Evolutionary conservation across 1,139 yeast species (phyloP).

Genomic region (Zygoascus sp.): DNA sequence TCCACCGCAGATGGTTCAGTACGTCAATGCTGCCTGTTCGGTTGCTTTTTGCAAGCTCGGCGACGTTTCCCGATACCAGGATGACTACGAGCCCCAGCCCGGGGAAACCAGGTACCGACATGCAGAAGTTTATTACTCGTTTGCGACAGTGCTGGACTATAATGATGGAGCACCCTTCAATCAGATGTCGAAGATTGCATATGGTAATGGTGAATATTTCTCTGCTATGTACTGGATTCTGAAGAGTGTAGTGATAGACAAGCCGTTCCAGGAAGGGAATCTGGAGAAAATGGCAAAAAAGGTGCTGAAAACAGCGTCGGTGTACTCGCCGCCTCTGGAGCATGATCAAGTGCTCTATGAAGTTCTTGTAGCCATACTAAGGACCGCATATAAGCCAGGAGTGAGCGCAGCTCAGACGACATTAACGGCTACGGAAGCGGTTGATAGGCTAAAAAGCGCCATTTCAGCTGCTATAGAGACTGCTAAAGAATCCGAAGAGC

Average conservation of each 20-base stretch:
- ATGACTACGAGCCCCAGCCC: neutral
- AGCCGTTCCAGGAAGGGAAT: slow-evolving; percentile 2
- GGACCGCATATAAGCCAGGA: neutral
- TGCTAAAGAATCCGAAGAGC: too few relatives aligned
- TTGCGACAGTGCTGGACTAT: slow-evolving; percentile 2
- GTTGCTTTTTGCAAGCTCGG: slow-evolving; percentile 1
- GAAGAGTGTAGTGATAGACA: slow-evolving; percentile 8
- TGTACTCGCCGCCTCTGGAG: neutral
- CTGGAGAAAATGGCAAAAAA: neutral
- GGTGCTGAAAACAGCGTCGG: neutral
- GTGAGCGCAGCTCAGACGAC: neutral
- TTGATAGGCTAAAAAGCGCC: too few relatives aligned
- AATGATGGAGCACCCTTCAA: slow-evolving; percentile 9
- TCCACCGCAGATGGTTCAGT: neutral
- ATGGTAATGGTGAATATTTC: neutral
- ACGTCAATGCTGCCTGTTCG: neutral
- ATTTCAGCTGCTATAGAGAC: too few relatives aligned
- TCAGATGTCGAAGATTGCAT: slow-evolving; percentile 2
- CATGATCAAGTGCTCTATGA: neutral
- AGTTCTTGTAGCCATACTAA: neutral
- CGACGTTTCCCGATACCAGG: slow-evolving; percentile 5
- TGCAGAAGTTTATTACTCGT: slow-evolving; percentile 1
- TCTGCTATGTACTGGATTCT: slow-evolving; percentile 5
- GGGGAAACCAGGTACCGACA: neutral
- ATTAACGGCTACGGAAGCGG: too few relatives aligned